Percentiles rank a stretch among this genome's conserved stretches.
These are phyloP conservation scores for Marchantia polymorpha DNA, from an alignment of 225 moss, liverwort and hornwort genomes.

Conservation along the genomic window DNA sequence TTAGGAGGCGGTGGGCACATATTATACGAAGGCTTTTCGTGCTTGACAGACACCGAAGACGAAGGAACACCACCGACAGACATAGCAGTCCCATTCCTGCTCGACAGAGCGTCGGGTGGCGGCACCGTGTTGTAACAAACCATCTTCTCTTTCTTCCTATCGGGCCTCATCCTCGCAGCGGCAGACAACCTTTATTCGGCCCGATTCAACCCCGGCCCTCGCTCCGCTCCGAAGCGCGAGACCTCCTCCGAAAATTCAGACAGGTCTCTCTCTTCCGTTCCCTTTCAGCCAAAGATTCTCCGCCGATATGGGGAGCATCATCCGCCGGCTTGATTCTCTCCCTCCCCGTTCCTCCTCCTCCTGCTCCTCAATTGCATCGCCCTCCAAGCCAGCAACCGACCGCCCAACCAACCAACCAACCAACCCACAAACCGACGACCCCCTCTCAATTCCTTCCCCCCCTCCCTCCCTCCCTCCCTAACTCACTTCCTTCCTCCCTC, in stretches of 20 bases:
- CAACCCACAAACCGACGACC: no score
- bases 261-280: neutral
- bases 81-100: constrained; percentile 15
- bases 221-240: no score
- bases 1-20: constrained; percentile 43
- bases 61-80: constrained; percentile 13
- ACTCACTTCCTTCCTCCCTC: no score
- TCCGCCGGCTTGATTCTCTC: neutral
- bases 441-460: neutral
- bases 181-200: neutral
- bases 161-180: constrained; percentile 31
- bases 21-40: constrained; percentile 40
- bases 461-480: neutral
- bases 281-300: constrained; percentile 18
- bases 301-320: constrained; percentile 13
- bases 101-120: neutral
- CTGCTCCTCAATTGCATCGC: neutral
- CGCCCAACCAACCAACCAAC: neutral
- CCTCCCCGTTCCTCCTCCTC: neutral
- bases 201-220: neutral
- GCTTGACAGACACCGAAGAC: constrained; percentile 13
- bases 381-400: neutral
- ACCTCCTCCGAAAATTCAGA: neutral
- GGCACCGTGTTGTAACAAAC: constrained; percentile 28
- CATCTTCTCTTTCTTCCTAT: constrained; percentile 48